Base-by-base conservation (phyloP, 2,329 filamentous ascomycete genomes). In the Pseudogymnoascus sp. region DNA sequence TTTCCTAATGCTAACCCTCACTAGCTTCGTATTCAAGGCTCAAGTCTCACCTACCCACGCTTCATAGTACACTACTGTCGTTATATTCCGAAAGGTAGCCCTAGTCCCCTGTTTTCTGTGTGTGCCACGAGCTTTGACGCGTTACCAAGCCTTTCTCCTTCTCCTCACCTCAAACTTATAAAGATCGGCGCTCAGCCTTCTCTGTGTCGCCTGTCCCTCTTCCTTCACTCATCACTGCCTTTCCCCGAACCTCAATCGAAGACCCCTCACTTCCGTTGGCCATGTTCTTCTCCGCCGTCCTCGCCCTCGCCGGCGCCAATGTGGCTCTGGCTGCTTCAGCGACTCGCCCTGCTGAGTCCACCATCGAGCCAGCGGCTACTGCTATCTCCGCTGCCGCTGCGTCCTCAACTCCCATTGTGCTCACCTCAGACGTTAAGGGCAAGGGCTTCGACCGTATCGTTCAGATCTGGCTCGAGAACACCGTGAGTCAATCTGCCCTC, bases 401-500 rank as follows among this genome's bases (percentile, higher is more conserved):
- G 6, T 81, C 79, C 3, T 78, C 78, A 2, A 70, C 72, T 62
- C 77, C 80, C 2, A 68, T 77, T 37, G 76, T 77, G 28, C 77
- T 79, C 11, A 78, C 76, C 46, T 79, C 75, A 65, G 72, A 77
- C 66, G 78, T 84, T 3, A 74, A 78, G 66, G 84, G 84, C n/a
- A 78, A 79, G 64, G 80, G 77, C 0, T 87, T 87, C 68, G 79
- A 86, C 69, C 80, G 84, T 22, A 84, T 86, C 65, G 79, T 83
- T 50, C 80, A 83, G 64, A 82, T 87, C 69, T 87, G 83, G 82
- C 74, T 87, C n/a, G 84, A 87, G 73, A 87, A 87, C 69, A 84
- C 82, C 62, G 72, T 72, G 60, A 16, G 64, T 40, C 4, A 4
- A 12, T 24, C 22, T 33, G 31, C 16, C 35, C 38, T 46, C 12